Conservation (phyloP, 2,329 filamentous ascomycete species). For the Hypoxylon sp. region DNA sequence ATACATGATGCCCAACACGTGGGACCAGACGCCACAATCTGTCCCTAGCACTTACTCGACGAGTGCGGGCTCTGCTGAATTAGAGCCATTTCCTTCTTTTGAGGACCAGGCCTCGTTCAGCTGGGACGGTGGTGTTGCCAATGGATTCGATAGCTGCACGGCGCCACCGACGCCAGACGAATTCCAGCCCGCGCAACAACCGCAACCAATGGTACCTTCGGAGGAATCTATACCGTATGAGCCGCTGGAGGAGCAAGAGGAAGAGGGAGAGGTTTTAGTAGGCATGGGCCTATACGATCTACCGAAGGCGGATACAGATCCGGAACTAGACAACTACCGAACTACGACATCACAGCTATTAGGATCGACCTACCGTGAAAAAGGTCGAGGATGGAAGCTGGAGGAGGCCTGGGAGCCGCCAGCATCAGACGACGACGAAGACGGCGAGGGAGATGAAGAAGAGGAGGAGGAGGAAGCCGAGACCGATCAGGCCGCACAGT, state of each 20-base stretch:
- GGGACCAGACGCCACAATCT: slow-evolving; percentile 47
- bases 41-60: slow-evolving; percentile 41
- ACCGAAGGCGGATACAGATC: slow-evolving; percentile 62
- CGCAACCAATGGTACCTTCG: slow-evolving; percentile 54
- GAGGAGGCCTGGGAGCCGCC: slow-evolving; percentile 82
- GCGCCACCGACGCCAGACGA: slow-evolving; percentile 68
- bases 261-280: slow-evolving; percentile 75
- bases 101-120: slow-evolving; percentile 41
- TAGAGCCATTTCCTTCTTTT: slow-evolving; percentile 47
- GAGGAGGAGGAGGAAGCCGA: slow-evolving; percentile 48
- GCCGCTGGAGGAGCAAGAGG: slow-evolving; percentile 59
- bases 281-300: slow-evolving; percentile 83
- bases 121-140: slow-evolving; percentile 58
- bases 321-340: slow-evolving; percentile 62
- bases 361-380: slow-evolving; percentile 57
- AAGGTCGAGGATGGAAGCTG: slow-evolving; percentile 78
- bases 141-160: slow-evolving; percentile 55
- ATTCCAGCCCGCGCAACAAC: slow-evolving; percentile 60
- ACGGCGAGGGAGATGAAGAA: slow-evolving; percentile 60
- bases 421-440: slow-evolving; percentile 63
- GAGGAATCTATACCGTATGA: slow-evolving; percentile 61
- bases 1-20: slow-evolving; percentile 52
- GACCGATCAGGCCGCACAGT: slow-evolving; percentile 40
- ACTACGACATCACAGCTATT: slow-evolving; percentile 63
- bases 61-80: slow-evolving; percentile 37